Evolutionary conservation across 371 early-diverging fungal species (phyloP), one percentile per base, ranked within the genome.

Genomic region (Blyttiomyces sp.): DNA sequence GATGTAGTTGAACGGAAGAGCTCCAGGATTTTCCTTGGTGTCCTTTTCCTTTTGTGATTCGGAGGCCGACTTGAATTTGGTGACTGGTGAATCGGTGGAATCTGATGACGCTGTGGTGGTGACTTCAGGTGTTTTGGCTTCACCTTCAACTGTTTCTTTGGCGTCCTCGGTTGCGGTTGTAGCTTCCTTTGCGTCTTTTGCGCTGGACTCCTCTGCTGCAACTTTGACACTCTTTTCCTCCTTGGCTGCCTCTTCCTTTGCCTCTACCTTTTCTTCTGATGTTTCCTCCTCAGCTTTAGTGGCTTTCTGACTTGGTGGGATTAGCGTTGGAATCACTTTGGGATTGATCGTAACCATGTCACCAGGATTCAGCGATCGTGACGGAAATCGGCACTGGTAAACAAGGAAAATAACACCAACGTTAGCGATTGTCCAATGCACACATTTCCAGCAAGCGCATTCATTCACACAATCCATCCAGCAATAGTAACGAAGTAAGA

Each of bases 301-400:
- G 35, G 23, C 16, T 7, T 28, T 54, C 26, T 31, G 4, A 3
- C 21, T 21, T 70, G 43, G 30, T 21, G 32, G 36, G 28, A 27
- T 43, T 26, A 94, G 79, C 21, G 88, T 89, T 26, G 85, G 82
- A 28, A 95, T 83, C 4, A 88, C 79, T 28, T 75, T 66, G 23
- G 95, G 95, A 51, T 90, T 84, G 4, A 97, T 89, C 3, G 88
- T 75, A 33, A 95, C 75, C 35, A 96, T 82, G 73, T 97, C 97
- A 33, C 95, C 95, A 63, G 94, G 93, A 50, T 84, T 84, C 44
- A 93, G 82, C 28, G 81, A 76, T 49, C 91, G 85, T 24, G 93
- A 88, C 17, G 96, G 92, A 58, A 68, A 82, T 6, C 72, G 68
- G 79, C 71, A 74, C 76, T 79, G 53, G 19, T 7, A 5, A 24